phyloP scores from a whole-genome alignment of 2,329 filamentous ascomycete genomes.

The Mycosphaerella sp. region DNA sequence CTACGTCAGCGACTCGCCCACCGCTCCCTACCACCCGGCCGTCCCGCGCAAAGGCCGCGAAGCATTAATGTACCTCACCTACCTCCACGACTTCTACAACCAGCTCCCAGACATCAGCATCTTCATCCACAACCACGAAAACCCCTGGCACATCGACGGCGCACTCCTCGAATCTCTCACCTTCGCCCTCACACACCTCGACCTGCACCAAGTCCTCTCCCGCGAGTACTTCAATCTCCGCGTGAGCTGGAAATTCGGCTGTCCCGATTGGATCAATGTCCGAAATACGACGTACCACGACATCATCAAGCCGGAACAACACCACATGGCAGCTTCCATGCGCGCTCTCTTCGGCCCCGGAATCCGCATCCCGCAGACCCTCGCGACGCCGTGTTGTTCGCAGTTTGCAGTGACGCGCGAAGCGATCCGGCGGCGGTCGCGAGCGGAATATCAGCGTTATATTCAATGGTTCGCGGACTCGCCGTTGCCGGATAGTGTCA shows the following conservation, averaged over 20 bases:
- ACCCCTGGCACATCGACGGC: constrained; percentile 21
- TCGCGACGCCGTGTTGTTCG: constrained; percentile 24
- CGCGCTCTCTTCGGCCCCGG: constrained; percentile 18
- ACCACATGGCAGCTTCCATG: constrained; percentile 17
- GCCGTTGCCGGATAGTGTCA: constrained; percentile 14
- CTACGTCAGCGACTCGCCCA: constrained; percentile 20
- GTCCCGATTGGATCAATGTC: constrained; percentile 21
- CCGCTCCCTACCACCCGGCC: constrained; percentile 15
- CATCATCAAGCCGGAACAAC: constrained; percentile 18
- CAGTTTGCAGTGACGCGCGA: constrained; percentile 21
- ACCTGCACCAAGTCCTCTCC: constrained; percentile 17
- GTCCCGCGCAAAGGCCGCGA: constrained; percentile 17
- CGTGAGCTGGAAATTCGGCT: constrained; percentile 21
- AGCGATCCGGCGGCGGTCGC: constrained; percentile 11
- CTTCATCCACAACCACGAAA: constrained; percentile 20
- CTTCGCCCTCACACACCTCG: constrained; percentile 17
- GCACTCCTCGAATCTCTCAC: constrained; percentile 14
- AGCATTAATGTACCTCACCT: constrained; percentile 24
- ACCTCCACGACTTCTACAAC: constrained; percentile 22
- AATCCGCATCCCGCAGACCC: constrained; percentile 12
- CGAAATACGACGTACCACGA: constrained; percentile 13
- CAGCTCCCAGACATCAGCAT: constrained; percentile 19
- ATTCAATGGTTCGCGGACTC: constrained; percentile 14
- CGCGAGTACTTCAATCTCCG: constrained; percentile 22
- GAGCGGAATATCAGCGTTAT: constrained; percentile 16